Conservation (phyloP, 306 rosid genomes). For the Prunus campanulata region DNA sequence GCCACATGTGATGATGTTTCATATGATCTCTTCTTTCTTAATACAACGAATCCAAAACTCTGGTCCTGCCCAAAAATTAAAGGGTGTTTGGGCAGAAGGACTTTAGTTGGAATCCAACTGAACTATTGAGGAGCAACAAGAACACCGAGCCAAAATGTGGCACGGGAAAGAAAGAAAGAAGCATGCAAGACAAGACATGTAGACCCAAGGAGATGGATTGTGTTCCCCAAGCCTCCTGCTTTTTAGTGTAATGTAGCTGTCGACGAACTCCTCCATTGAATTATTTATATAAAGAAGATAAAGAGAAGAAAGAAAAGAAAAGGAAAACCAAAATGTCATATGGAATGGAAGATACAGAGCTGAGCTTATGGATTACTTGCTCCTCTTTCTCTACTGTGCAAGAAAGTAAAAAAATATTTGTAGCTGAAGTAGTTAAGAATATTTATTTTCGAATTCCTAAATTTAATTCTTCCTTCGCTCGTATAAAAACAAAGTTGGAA, state of each 20-base stretch:
- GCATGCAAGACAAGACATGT: background rate
- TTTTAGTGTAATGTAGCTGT: slow-evolving; percentile 17
- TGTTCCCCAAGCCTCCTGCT: background rate
- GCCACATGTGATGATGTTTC: background rate
- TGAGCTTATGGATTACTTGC: slow-evolving; percentile 4
- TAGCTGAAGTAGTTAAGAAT: too few relatives aligned
- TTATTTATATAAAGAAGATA: background rate
- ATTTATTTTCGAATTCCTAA: too few relatives aligned
- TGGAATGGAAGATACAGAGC: slow-evolving; percentile 8
- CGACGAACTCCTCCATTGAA: slow-evolving; percentile 15
- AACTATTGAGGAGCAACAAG: background rate
- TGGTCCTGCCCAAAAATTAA: background rate
- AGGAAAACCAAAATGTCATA: background rate
- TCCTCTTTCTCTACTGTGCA: slow-evolving; percentile 7
- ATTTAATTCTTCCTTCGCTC: accelerated
- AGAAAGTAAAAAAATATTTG: too few relatives aligned
- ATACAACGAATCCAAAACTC: background rate
- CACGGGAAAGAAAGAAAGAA: background rate
- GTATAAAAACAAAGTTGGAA: too few relatives aligned
- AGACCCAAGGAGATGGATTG: slow-evolving; percentile 11
- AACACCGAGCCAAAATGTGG: background rate
- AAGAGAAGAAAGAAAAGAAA: too few relatives aligned
- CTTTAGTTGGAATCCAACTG: background rate
- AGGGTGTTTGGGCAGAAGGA: background rate
- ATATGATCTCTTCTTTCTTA: background rate